Conservation (phyloP, 108 stramenopile genomes). For the Aurantiochytrium sp. region DNA sequence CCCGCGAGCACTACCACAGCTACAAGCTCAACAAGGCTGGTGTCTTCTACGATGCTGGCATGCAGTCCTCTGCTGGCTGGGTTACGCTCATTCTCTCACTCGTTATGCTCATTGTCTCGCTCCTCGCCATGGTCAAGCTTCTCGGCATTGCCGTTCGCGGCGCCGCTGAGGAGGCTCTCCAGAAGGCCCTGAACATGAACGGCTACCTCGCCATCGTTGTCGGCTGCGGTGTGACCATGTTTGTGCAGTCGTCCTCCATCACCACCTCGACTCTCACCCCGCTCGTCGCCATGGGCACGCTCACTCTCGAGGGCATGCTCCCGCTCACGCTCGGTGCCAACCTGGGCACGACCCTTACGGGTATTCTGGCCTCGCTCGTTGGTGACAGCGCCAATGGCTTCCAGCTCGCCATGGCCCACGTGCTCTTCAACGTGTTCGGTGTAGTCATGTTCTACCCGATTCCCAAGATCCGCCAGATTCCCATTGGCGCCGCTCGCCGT, state of each 20-base stretch:
- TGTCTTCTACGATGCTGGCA: background rate
- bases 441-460: background rate
- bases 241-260: background rate
- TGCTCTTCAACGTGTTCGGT: background rate
- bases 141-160: no score
- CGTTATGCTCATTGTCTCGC: no score
- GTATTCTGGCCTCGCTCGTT: background rate
- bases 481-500: background rate
- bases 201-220: background rate
- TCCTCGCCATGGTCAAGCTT: no score
- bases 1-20: background rate
- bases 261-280: background rate
- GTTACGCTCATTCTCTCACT: background rate
- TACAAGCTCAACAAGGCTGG: background rate
- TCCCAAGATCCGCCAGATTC: background rate
- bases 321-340: background rate
- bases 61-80: background rate
- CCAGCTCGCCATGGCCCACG: no score
- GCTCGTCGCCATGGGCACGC: background rate
- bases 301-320: background rate
- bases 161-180: background rate
- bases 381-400: background rate
- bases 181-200: background rate
- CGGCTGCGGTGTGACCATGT: background rate
- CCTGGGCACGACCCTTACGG: background rate